phyloP scores from a whole-genome alignment of 306 rosid species.

The Acacia confusa region DNA sequence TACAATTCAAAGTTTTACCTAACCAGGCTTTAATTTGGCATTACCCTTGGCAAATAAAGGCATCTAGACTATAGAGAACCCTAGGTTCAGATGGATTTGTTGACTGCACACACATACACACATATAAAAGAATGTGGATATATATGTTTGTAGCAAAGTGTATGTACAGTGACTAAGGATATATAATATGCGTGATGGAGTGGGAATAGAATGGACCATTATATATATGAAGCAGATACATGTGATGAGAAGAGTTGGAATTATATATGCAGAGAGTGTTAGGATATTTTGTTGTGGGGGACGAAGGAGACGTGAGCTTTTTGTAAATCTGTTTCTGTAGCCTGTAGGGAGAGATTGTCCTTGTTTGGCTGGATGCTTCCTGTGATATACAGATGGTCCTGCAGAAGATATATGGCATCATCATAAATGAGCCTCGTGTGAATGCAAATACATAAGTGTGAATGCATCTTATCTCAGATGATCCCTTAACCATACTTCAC shows the following conservation, averaged over 20 bases:
- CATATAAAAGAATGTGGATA: neutral
- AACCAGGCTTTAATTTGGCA: neutral
- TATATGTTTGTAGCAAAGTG: neutral
- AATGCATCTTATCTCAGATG: constrained; percentile 21
- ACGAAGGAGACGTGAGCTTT: constrained; percentile 3
- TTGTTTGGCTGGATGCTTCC: neutral
- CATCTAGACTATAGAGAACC: neutral
- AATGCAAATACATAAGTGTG: neutral
- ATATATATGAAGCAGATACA: neutral
- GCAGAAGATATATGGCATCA: neutral
- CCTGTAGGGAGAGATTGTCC: neutral
- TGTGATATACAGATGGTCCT: neutral
- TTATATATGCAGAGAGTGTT: neutral
- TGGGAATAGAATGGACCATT: neutral
- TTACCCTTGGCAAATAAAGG: neutral
- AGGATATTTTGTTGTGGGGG: neutral
- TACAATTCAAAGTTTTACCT: neutral
- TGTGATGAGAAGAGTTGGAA: neutral
- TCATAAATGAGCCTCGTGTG: neutral
- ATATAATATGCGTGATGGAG: neutral
- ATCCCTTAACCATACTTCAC: constrained; percentile 19
- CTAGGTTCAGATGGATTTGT: neutral
- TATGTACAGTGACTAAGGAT: neutral
- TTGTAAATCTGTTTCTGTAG: neutral
- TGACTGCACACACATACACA: neutral